A percentile compares a stretch with the other conserved stretches of the same genome.
phyloP scores from a whole-genome alignment of 805 yeast genomes.

The Komagataella mondaviorum region DNA sequence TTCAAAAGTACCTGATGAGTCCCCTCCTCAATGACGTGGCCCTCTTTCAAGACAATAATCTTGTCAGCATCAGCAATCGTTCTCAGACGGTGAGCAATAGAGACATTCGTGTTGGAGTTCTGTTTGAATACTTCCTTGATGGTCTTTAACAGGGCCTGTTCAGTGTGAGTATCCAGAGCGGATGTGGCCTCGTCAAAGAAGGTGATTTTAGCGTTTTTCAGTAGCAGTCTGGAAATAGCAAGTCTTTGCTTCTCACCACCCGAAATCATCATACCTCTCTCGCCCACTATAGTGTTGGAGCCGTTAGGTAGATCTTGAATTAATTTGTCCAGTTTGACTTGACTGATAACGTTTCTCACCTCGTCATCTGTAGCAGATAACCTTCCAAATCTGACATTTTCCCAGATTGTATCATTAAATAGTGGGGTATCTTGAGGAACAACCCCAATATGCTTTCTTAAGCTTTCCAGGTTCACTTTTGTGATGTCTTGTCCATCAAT shows the following conservation, averaged over 20 bases:
- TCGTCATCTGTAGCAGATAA: conserved; percentile 63
- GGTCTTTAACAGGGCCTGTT: conserved; percentile 67
- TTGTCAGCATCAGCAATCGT: conserved; percentile 92
- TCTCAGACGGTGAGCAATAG: conserved; percentile 87
- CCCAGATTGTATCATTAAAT: conserved; percentile 80
- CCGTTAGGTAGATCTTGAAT: conserved; percentile 74
- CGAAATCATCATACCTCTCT: conserved; percentile 96
- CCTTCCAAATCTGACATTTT: conserved; percentile 80
- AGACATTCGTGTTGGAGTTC: conserved; percentile 55
- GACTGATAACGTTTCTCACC: conserved; percentile 45
- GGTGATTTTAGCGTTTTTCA: conserved; percentile 79
- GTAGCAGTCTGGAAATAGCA: conserved; percentile 82
- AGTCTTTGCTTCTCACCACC: conserved; percentile 98
- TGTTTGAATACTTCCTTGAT: conserved; percentile 53
- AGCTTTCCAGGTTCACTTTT: conserved; percentile 58
- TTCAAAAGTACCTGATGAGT: conserved; percentile 52
- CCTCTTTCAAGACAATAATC: conserved; percentile 75
- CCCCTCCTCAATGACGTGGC: conserved; percentile 81
- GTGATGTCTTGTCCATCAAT: conserved; percentile 85
- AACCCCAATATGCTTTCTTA: conserved; percentile 70
- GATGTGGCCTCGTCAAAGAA: conserved; percentile 97
- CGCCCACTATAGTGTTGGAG: conserved; percentile 79
- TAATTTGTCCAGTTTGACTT: conserved; percentile 56
- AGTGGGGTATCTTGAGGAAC: conserved; percentile 98
- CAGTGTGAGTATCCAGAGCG: conserved; percentile 94